These are phyloP conservation scores for Cyphellophora attinorum DNA, from an alignment of 2,329 filamentous ascomycete species.

Conservation along the genomic window DNA sequence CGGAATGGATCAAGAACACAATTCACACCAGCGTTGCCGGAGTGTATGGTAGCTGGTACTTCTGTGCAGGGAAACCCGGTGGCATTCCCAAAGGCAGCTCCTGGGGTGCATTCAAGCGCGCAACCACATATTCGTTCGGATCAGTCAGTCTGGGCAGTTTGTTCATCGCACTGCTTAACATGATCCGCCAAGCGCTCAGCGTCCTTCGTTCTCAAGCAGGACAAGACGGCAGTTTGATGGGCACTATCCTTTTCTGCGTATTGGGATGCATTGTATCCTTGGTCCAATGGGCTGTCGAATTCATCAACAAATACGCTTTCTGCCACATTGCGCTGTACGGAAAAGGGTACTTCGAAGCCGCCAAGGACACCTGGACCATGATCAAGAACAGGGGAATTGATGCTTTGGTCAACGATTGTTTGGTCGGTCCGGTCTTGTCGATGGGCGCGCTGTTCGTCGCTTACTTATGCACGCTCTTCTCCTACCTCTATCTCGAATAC, in stretches of 20 bases:
- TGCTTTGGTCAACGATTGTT: conserved; percentile 78
- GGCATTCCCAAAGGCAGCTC: conserved; percentile 70
- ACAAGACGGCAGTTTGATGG: conserved; percentile 59
- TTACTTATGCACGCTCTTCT: conserved; percentile 69
- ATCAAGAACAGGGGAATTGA: conserved; percentile 89
- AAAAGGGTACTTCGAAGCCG: conserved; percentile 74
- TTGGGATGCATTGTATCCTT: conserved; percentile 67
- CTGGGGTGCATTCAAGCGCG: conserved; percentile 68
- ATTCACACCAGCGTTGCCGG: conserved; percentile 82
- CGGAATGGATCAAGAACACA: conserved; percentile 88
- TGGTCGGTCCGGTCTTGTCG: conserved; percentile 62
- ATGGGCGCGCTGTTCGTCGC: conserved; percentile 77
- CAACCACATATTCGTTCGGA: conserved; percentile 84
- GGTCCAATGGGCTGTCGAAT: conserved; percentile 76
- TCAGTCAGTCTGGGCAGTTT: conserved; percentile 81
- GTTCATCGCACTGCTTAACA: conserved; percentile 77
- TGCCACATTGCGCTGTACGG: conserved; percentile 90
- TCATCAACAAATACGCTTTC: conserved; percentile 88
- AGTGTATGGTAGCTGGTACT: conserved; percentile 91
- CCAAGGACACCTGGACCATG: conserved; percentile 84
- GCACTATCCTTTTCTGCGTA: conserved; percentile 59
- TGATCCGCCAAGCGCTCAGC: conserved; percentile 70
- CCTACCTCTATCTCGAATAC: conserved; percentile 79
- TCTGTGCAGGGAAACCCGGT: conserved; percentile 51
- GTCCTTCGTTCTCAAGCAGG: conserved; percentile 61